phyloP scores from a whole-genome alignment of 257 asterid genomes.

The Nicotiana noctiflora region DNA sequence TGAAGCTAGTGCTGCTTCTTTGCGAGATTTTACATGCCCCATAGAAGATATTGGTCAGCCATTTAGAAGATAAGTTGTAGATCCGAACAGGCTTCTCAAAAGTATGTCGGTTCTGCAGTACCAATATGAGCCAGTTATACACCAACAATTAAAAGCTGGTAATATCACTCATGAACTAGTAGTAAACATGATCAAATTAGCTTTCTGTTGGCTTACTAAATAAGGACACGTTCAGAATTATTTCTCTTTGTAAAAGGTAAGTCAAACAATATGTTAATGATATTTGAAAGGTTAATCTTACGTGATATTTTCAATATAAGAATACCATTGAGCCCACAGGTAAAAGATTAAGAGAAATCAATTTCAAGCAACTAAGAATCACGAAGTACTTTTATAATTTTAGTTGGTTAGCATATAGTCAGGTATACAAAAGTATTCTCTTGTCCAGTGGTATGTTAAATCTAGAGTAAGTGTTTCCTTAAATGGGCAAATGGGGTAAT shows the following conservation, averaged over 20 bases:
- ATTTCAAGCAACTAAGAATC: not conserved
- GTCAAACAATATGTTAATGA: not conserved
- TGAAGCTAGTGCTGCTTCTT: not conserved
- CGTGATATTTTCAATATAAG: not conserved
- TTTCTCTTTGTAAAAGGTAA: not conserved
- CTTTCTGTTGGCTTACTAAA: not conserved
- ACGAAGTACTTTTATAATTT: not conserved
- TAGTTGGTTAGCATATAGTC: not conserved
- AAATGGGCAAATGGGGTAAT: not conserved
- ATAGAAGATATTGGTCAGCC: not conserved
- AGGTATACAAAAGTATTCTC: not conserved
- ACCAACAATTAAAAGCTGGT: not conserved
- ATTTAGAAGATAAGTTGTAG: constrained; percentile 36
- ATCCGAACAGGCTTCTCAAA: constrained; percentile 70
- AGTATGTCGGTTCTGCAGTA: constrained; percentile 59
- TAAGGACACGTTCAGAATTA: not conserved
- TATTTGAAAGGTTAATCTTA: not conserved
- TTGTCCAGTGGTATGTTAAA: not conserved
- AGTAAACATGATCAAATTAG: too few relatives aligned
- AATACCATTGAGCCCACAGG: not conserved
- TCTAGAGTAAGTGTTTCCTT: not conserved
- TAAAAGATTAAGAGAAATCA: not conserved
- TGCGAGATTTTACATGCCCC: not conserved
- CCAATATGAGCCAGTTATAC: not conserved
- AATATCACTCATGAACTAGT: not conserved